Conservation (phyloP, 371 early-diverging fungal species). For the Blakeslea trispora region DNA sequence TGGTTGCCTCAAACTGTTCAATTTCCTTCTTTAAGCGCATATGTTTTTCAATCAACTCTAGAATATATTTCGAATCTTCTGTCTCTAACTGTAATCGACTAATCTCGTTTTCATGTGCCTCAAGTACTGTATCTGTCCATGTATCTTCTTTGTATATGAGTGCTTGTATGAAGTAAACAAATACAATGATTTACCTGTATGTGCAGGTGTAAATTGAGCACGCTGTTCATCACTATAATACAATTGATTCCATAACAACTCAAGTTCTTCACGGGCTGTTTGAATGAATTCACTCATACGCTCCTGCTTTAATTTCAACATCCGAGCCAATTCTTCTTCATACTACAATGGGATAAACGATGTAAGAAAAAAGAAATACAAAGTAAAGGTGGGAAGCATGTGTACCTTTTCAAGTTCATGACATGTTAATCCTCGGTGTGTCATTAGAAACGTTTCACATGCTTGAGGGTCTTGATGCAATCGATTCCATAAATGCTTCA, state of each 20-base stretch:
- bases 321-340: constrained; percentile 33
- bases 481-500: constrained; percentile 44
- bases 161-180: not conserved
- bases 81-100: constrained; percentile 30
- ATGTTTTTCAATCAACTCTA: constrained; percentile 43
- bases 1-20: constrained; percentile 45
- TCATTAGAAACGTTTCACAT: constrained; percentile 28
- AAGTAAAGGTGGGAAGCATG: too few relatives aligned
- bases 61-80: constrained; percentile 43
- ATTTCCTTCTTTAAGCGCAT: constrained; percentile 45
- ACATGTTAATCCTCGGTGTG: constrained; percentile 26
- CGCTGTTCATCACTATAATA: constrained; percentile 40
- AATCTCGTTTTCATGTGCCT: constrained; percentile 42
- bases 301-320: constrained; percentile 37
- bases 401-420: constrained; percentile 35
- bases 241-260: constrained; percentile 40
- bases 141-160: constrained; percentile 11
- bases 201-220: constrained; percentile 32
- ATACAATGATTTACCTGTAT: constrained; percentile 16
- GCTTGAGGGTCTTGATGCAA: constrained; percentile 29
- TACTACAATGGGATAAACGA: not conserved
- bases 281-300: constrained; percentile 43
- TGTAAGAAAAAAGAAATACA: too few relatives aligned
- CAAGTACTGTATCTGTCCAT: constrained; percentile 24
- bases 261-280: constrained; percentile 37